Evolutionary conservation across 441 rosid genomes (phyloP).

Genomic region (Arabidopsis hybrid): DNA sequence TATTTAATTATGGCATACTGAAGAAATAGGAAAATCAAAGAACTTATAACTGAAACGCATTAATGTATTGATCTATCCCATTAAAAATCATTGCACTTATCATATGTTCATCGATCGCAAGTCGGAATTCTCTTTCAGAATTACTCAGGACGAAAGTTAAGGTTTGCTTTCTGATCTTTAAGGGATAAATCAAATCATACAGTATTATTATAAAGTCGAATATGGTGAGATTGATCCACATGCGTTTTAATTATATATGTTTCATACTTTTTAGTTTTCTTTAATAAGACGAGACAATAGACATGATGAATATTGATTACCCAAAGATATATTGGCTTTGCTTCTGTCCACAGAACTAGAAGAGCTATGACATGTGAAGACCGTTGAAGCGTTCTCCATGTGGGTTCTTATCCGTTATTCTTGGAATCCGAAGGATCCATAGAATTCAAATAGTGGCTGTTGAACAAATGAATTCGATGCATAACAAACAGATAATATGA

Average conservation of each 20-base stretch:
- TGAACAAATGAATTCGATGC: slow-evolving; percentile 12
- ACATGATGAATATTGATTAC: too few species aligned
- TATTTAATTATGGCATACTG: too few species aligned
- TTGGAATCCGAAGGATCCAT: slow-evolving; percentile 11
- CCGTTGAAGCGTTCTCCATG: slow-evolving; percentile 37
- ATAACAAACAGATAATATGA: not conserved
- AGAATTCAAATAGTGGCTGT: slow-evolving; percentile 5
- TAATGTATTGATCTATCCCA: too few species aligned
- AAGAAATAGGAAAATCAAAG: too few species aligned
- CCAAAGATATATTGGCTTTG: slow-evolving; percentile 26
- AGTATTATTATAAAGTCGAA: not conserved
- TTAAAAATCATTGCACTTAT: not conserved
- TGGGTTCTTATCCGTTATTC: slow-evolving; percentile 43
- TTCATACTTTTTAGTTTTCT: not conserved
- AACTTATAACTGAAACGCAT: too few species aligned
- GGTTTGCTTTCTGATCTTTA: slow-evolving; percentile 4
- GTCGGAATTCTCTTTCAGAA: not conserved
- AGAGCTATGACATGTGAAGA: slow-evolving; percentile 34
- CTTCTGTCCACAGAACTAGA: slow-evolving; percentile 41
- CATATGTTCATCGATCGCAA: not conserved
- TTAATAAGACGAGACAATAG: too few species aligned
- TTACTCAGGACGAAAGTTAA: not conserved
- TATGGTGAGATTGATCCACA: slow-evolving; percentile 24
- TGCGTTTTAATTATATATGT: slow-evolving; percentile 14
- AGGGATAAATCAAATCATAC: slow-evolving; percentile 1